Evolutionary conservation across 2,329 filamentous ascomycete species (phyloP).

Genomic region (Onygenales sp.): DNA sequence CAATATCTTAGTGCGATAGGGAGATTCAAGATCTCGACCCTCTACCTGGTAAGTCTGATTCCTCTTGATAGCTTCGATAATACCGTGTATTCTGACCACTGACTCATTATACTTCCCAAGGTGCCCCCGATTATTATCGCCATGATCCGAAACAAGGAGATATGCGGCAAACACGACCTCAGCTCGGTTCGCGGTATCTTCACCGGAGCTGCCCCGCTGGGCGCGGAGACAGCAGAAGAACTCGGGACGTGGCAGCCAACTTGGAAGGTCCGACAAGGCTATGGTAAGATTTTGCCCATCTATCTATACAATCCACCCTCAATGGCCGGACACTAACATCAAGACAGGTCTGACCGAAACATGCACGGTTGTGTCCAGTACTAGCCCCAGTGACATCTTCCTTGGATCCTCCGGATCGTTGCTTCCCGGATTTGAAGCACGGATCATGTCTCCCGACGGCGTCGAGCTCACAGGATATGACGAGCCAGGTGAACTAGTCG

Average conservation of each 20-base stretch:
- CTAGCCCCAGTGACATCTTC: constrained; percentile 51
- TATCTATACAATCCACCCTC: not conserved
- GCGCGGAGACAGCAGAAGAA: constrained; percentile 60
- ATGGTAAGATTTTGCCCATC: constrained; percentile 40
- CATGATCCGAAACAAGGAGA: constrained; percentile 55
- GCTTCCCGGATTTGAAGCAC: constrained; percentile 54
- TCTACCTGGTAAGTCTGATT: constrained; percentile 51
- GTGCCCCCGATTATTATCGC: constrained; percentile 75
- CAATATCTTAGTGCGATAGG: constrained; percentile 56
- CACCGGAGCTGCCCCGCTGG: constrained; percentile 70
- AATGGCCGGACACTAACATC: constrained; percentile 2
- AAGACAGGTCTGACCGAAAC: constrained; percentile 63
- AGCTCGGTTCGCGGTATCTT: constrained; percentile 57
- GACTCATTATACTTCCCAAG: constrained; percentile 23
- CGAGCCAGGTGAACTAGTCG: constrained; percentile 68
- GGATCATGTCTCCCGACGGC: constrained; percentile 59
- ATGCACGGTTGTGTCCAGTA: constrained; percentile 57
- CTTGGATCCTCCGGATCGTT: constrained; percentile 65
- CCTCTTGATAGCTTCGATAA: not conserved
- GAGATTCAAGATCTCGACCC: constrained; percentile 55
- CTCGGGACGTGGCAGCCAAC: constrained; percentile 52
- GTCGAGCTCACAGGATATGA: constrained; percentile 61
- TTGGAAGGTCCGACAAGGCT: constrained; percentile 62
- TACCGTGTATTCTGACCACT: not conserved
- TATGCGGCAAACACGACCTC: constrained; percentile 60